Base-by-base conservation (phyloP, 2,329 filamentous ascomycete genomes). In the Paraconiothyrium sp. region DNA sequence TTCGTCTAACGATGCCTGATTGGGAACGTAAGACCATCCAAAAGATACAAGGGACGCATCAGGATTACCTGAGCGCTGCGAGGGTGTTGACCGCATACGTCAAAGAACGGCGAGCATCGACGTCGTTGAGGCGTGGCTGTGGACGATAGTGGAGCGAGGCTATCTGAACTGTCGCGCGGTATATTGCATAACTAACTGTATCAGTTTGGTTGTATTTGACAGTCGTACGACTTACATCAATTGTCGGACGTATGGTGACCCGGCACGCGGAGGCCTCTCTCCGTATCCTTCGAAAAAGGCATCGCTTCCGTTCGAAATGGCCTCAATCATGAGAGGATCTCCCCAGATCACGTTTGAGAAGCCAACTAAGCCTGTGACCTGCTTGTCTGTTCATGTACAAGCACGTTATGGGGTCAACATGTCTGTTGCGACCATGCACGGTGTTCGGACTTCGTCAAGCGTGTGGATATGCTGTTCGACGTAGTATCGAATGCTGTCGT, bases 261-360 rank as follows among this genome's bases (percentile, higher is more conserved):
- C 71, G 3, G 68, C 72, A 11, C 67, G 65, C 48, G 68, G 68
- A n/a, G 78, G 76, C 51, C 75, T 69, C 55, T 77, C 71, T 24
- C 81, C 80, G 65, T 78, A 80, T 0, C 82, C 82, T 52, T 81
- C 76, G 54, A 77, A 78, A 63, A 84, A 83, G 1, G 77, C 76
- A 14, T 75, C 73, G 34, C 73, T 79, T 6, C 79, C 78, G 48
- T 75, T 62, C 27, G 67, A 67, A 59, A 79, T 68, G 3, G 84
- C 81, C 58, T 84, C 83, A 8, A 80, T 83, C 80, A 88, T 82
- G 62, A 84, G 78, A 10, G 83, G 75, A 71, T 88, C 86, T 1
- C 86, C 86, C 85, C 85, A 88, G 3, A 87, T 69, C 14, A 83
- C 82, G 56, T 80, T 83, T 9, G 84, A 83, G 60, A 85, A 85